Evolutionary conservation across 1,284 basidiomycete genomes (phyloP).

Genomic region (Fomitopsis pinicola): DNA sequence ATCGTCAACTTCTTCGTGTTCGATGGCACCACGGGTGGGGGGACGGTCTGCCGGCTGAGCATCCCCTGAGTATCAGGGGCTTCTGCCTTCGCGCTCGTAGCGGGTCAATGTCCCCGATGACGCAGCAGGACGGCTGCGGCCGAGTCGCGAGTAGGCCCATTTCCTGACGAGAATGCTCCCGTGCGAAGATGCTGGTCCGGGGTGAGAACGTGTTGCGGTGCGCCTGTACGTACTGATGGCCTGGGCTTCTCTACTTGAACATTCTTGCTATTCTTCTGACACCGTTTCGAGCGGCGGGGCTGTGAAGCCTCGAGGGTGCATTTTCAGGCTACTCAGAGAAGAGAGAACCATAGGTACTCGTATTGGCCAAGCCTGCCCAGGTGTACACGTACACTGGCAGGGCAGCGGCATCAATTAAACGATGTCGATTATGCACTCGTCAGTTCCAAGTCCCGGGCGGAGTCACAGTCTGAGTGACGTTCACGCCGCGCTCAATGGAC

Average conservation of each 20-base stretch:
- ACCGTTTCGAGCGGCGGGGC: not conserved
- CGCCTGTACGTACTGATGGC: not conserved
- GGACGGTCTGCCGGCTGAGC: constrained; percentile 56
- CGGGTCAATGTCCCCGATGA: not conserved
- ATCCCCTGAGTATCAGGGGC: constrained; percentile 21
- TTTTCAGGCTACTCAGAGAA: not conserved
- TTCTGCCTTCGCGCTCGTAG: not conserved
- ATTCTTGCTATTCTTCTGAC: not conserved
- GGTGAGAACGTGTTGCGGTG: not conserved
- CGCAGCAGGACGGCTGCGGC: not conserved
- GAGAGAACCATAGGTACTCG: not conserved
- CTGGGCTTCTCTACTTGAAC: not conserved
- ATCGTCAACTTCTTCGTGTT: constrained; percentile 92
- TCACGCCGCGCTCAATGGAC: not conserved
- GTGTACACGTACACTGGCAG: not conserved
- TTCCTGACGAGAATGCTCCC: not conserved
- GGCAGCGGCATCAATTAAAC: not conserved
- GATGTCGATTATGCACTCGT: not conserved
- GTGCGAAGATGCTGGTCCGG: not conserved
- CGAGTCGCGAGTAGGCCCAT: not conserved
- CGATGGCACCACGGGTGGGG: constrained; percentile 76
- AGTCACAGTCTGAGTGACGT: not conserved
- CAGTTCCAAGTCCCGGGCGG: not conserved
- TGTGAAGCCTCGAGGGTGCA: not conserved
- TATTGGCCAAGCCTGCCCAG: not conserved